Base-by-base conservation (phyloP, 352 stramenopile genomes). In the Globisporangium uncinulatum region DNA sequence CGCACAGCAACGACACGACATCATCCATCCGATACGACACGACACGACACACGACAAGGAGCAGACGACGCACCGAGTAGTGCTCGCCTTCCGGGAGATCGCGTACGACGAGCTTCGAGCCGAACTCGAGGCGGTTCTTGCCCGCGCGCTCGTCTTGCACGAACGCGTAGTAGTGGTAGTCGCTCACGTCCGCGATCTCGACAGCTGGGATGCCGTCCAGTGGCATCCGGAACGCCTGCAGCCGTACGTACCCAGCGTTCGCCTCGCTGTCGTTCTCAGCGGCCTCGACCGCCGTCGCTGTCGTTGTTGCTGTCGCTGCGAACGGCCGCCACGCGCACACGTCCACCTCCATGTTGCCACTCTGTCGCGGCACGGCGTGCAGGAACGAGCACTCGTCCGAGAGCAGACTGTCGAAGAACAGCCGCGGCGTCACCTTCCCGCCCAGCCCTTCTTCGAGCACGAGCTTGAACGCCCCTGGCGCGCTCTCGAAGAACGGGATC, bases 131-230 rank as follows among this genome's bases (percentile, higher is more conserved):
- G 8, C 74, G 76, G 29, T 72, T 61, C 49, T 65, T 69, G 14
- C 59, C 62, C 9, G 49, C 57, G 17, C 47, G 20, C 56, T 63
- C 56, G 41, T 67, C 52, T 58, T 42, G 55, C 11, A 72, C 57
- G 14, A 89, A 64, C 2, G 66, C 57, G 52, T 87, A 71, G 63
- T 87, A 89, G 47, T 89, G 76, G 51, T 74, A 87, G 55, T 87
- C 73, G 50, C 81, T 69, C 5, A 89, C 56, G 31, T 66, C 61
- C 9, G 66, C 69, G 7, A 82, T 66, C 37, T 87, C 65, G 20
- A 83, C 63, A 13, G 66, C 66, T 8, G 74, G 63, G 15, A 84
- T 68, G 19, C 71, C 73, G 10, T 58, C 79, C 17, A 89, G 37
- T 4, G 70, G 74, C 79, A 89, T 89, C 6, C 61, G 56, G 39